Evolutionary conservation across 805 yeast genomes (phyloP).

Genomic region (Candida ficus): DNA sequence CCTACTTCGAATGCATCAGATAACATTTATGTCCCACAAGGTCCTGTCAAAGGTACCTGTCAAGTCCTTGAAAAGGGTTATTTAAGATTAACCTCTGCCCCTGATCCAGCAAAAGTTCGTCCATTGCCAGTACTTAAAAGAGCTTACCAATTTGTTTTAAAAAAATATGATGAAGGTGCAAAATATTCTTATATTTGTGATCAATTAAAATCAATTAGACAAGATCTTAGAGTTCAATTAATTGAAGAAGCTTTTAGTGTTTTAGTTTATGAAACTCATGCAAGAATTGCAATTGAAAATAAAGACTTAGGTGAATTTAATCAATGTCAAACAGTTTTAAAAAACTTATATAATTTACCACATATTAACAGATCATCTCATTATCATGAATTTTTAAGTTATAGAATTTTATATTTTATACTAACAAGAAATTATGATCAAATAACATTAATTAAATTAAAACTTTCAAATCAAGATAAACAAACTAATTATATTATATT

Average conservation of each 20-base stretch:
- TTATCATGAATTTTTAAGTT: conserved; percentile 63
- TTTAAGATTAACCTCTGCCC: conserved; percentile 83
- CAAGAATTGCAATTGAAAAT: conserved; percentile 77
- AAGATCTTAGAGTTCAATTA: conserved; percentile 89
- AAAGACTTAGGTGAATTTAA: conserved; percentile 90
- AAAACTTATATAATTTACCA: conserved; percentile 48
- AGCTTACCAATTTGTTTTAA: conserved; percentile 49
- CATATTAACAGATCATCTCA: conserved; percentile 32
- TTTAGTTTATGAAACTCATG: conserved; percentile 78
- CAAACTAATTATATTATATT: conserved; percentile 11
- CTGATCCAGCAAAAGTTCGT: conserved; percentile 78
- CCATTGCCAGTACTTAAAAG: conserved; percentile 59
- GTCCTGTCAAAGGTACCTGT: conserved; percentile 57
- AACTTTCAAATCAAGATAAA: conserved; percentile 31
- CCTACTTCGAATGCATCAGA: conserved; percentile 16
- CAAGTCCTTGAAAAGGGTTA: conserved; percentile 69
- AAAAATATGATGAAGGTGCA: conserved; percentile 43
- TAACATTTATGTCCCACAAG: conserved; percentile 13
- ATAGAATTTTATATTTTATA: conserved; percentile 67
- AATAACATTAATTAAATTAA: conserved; percentile 34
- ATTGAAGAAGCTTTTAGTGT: conserved; percentile 74
- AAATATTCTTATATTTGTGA: conserved; percentile 77
- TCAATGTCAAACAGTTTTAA: conserved; percentile 85
- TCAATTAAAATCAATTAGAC: conserved; percentile 88
- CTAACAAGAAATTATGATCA: conserved; percentile 57